Conservation (phyloP, 2,329 filamentous ascomycete genomes). For the Trichoderma harzianum region DNA sequence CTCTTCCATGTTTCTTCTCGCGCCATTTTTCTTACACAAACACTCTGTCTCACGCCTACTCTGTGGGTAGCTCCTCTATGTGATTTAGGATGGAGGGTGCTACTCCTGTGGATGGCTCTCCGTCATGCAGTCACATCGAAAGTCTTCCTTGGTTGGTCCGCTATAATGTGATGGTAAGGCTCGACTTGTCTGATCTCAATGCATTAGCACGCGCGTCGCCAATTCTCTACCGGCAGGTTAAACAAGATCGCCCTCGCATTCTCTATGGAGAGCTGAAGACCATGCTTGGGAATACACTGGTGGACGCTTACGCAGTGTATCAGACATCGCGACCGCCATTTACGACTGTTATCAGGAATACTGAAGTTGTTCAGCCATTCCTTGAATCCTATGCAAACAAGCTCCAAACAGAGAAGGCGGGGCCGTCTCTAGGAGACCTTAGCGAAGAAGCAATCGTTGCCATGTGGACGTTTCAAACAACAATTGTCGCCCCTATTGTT, state of each 20-base stretch:
- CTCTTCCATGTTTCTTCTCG: not conserved
- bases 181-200: slow-evolving; percentile 10
- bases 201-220: not conserved
- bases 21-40: not conserved
- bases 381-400: not conserved
- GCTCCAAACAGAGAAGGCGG: not conserved
- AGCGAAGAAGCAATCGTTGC: not conserved
- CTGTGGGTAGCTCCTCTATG: no score
- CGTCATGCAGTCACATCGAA: not conserved
- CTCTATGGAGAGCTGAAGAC: not conserved
- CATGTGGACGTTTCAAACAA: not conserved
- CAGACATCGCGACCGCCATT: not conserved
- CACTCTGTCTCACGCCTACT: not conserved
- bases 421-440: not conserved
- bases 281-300: not conserved
- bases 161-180: slow-evolving; percentile 14
- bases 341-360: not conserved
- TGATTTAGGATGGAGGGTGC: not conserved
- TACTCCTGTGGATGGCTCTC: not conserved
- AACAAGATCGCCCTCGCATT: not conserved
- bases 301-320: not conserved
- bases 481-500: not conserved
- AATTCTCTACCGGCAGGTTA: not conserved
- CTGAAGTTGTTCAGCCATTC: not conserved
- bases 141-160: not conserved